Evolutionary conservation across 352 stramenopile species (phyloP).

Genomic region (Phytopythium kandeliae): DNA sequence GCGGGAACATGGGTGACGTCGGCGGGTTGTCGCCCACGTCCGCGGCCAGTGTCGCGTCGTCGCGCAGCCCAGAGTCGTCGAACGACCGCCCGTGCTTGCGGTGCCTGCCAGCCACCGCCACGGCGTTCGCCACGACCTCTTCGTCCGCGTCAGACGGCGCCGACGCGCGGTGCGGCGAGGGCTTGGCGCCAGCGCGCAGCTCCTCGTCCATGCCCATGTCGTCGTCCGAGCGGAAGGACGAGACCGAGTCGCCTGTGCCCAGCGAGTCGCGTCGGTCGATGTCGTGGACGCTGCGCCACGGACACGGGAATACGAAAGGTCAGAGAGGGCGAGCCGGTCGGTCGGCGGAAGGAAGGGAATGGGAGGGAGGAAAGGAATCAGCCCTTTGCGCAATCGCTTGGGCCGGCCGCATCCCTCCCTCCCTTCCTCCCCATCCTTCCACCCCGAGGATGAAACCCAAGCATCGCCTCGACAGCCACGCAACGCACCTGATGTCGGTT

Average conservation of each 20-base stretch:
- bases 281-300: constrained; percentile 46
- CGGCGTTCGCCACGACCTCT: constrained; percentile 35
- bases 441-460: no score
- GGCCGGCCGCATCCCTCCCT: no score
- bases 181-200: constrained; percentile 8
- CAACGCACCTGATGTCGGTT: constrained; percentile 56
- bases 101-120: constrained; percentile 30
- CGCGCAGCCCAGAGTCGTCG: constrained; percentile 18
- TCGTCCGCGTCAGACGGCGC: constrained; percentile 16
- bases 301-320: background rate
- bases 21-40: constrained; percentile 5
- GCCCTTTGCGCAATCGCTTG: constrained; percentile 14
- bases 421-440: constrained; percentile 6
- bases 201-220: constrained; percentile 9
- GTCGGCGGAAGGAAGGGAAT: background rate
- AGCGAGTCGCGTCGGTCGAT: constrained; percentile 62
- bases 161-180: constrained; percentile 5
- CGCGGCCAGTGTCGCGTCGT: constrained; percentile 12
- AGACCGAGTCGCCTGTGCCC: constrained; percentile 22
- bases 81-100: constrained; percentile 38
- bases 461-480: no score
- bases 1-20: constrained; percentile 26
- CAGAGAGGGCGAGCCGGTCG: no score
- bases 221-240: constrained; percentile 34
- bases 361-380: constrained; percentile 5